These are phyloP conservation scores for Chytriomyces sp. DNA, from an alignment of 192 early-diverging fungal genomes.

Conservation along the genomic window DNA sequence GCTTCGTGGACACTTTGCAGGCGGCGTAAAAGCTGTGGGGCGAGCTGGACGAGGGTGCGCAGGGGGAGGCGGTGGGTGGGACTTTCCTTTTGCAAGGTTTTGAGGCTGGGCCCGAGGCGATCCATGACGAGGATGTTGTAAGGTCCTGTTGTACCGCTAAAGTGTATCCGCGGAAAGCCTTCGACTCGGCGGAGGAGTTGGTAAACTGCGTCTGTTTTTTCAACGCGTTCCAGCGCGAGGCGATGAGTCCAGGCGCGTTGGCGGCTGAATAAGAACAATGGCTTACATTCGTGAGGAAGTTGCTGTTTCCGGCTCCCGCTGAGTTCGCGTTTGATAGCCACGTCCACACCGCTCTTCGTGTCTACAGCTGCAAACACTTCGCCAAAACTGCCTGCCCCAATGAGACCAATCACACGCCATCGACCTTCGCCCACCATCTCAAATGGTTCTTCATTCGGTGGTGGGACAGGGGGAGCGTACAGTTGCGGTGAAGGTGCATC, in stretches of 20 bases:
- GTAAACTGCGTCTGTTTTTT: constrained; percentile 25
- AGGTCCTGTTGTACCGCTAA: constrained; percentile 37
- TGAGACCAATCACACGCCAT: constrained; percentile 37
- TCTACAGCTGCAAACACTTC: constrained; percentile 48
- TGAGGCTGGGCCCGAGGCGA: constrained; percentile 43
- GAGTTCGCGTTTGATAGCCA: constrained; percentile 49
- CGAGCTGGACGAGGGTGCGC: constrained; percentile 39
- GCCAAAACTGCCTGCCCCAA: constrained; percentile 51
- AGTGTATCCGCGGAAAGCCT: constrained; percentile 41
- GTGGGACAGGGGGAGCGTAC: background rate
- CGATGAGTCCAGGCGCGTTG: background rate
- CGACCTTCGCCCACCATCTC: constrained; percentile 28
- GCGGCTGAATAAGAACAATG: constrained; percentile 16
- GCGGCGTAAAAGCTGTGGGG: constrained; percentile 36
- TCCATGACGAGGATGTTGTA: constrained; percentile 52
- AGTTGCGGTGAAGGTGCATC: background rate
- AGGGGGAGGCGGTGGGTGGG: constrained; percentile 35
- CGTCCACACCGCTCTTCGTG: constrained; percentile 26
- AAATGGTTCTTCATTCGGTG: background rate
- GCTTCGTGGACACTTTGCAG: constrained; percentile 33
- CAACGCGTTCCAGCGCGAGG: background rate
- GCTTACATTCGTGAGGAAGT: constrained; percentile 33
- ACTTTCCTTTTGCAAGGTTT: constrained; percentile 23
- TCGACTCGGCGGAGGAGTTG: constrained; percentile 23
- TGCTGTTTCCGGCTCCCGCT: background rate